Conservation (phyloP, 2,329 filamentous ascomycete species). For the Fusarium mangiferae region DNA sequence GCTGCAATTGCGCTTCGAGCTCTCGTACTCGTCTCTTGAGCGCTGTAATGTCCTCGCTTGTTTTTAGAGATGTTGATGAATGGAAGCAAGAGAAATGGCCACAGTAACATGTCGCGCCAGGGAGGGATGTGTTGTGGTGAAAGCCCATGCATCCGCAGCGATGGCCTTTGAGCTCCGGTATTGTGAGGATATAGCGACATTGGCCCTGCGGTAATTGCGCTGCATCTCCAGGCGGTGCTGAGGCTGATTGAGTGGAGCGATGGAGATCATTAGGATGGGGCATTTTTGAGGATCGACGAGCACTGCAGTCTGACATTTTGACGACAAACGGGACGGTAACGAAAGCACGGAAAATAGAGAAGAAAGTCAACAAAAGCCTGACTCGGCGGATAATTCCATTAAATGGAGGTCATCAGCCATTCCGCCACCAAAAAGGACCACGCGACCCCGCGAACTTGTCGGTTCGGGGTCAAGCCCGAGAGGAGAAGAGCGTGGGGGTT, state of each 20-base stretch:
- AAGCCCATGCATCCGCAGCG: constrained; percentile 26
- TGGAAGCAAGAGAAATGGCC: constrained; percentile 24
- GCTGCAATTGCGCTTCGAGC: background rate
- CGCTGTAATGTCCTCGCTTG: background rate
- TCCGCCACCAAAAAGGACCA: background rate
- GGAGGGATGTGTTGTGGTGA: constrained; percentile 13
- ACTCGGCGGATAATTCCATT: background rate
- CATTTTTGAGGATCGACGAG: background rate
- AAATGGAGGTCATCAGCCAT: background rate
- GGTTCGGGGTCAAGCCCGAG: constrained; percentile 3
- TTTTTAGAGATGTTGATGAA: background rate
- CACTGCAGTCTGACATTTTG: background rate
- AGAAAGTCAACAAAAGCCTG: rapidly evolving
- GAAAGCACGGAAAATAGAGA: background rate
- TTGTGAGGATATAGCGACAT: constrained; percentile 22
- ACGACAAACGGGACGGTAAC: background rate
- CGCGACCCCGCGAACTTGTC: constrained; percentile 13
- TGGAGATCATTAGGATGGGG: background rate
- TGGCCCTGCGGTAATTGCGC: constrained; percentile 14
- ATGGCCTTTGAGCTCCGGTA: constrained; percentile 16
- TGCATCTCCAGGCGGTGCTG: constrained; percentile 10
- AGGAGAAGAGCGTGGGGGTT: constrained; percentile 19
- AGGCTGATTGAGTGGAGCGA: constrained; percentile 19
- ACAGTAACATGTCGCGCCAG: constrained; percentile 14
- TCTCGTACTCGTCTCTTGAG: constrained; percentile 5